Percentiles rank a stretch among this genome's conserved stretches.
These are phyloP conservation scores for Coniophora puteana DNA, from an alignment of 1,284 basidiomycete genomes.

Conservation along the genomic window DNA sequence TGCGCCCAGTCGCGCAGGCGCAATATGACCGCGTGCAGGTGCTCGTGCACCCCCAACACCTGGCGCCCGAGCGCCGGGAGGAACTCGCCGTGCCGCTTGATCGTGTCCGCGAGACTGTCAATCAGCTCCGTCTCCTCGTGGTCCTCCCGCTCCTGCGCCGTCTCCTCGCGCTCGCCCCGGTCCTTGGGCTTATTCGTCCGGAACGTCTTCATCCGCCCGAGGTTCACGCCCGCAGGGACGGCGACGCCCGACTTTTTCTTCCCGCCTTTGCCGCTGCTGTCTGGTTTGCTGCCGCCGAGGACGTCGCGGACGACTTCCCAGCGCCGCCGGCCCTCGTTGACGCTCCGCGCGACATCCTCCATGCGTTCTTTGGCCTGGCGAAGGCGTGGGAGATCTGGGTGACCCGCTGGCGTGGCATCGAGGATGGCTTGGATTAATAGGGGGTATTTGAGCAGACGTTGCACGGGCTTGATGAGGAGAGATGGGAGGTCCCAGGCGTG, in stretches of 20 bases:
- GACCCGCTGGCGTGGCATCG: slow-evolving; percentile 72
- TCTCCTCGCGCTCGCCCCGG: slow-evolving; percentile 17
- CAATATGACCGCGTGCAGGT: slow-evolving; percentile 36
- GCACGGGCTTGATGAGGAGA: slow-evolving; percentile 89
- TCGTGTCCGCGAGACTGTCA: slow-evolving; percentile 47
- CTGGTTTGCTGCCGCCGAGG: slow-evolving; percentile 32
- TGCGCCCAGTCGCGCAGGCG: slow-evolving; percentile 57
- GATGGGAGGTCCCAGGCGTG: slow-evolving; percentile 95
- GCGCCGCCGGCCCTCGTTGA: slow-evolving; percentile 84
- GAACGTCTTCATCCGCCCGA: slow-evolving; percentile 56
- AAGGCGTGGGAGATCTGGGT: slow-evolving; percentile 65
- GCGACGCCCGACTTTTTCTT: slow-evolving; percentile 45
- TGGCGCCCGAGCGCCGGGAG: slow-evolving; percentile 51
- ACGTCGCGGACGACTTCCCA: slow-evolving; percentile 83
- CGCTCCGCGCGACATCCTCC: slow-evolving; percentile 75
- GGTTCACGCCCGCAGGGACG: slow-evolving; percentile 52
- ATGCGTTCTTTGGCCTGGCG: slow-evolving; percentile 64
- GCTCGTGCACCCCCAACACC: slow-evolving; percentile 54
- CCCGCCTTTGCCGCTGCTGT: slow-evolving; percentile 18
- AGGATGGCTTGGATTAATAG: slow-evolving; percentile 80
- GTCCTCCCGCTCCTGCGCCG: slow-evolving; percentile 17
- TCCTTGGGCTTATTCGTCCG: slow-evolving; percentile 26
- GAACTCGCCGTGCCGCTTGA: slow-evolving; percentile 51
- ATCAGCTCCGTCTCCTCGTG: slow-evolving; percentile 56
- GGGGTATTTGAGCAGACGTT: slow-evolving; percentile 90